Base-by-base conservation (phyloP, 2,329 filamentous ascomycete species). In the Hypoxylon sp. region DNA sequence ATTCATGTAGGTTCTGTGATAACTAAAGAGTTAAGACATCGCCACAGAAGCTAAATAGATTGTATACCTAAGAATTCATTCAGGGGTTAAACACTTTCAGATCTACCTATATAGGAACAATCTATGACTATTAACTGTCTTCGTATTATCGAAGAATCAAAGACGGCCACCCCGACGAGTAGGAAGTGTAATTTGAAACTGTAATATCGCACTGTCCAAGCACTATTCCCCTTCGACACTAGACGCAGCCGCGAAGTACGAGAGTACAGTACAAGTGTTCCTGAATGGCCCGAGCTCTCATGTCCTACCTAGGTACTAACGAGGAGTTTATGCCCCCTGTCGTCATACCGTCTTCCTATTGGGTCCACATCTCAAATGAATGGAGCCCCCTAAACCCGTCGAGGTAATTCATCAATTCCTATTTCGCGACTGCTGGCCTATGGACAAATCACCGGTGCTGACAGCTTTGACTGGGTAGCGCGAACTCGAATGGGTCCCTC, bases 341-440 rank as follows among this genome's bases (percentile, higher is more conserved):
- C 23, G 19, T 10, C 19, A 25, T 43, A 11, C 5, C 32, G 19
- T 14, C 11, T 60, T 53, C 41, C 55, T 30, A 70, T 68, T 70
- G 68, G 68, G 28, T 52, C 13, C 19, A 49, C 32, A 32, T 7
- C 19, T 25, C 7, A 14, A 23, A 63, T 23, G 60, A 65, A 68
- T 58, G 65, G 71, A 30, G 30, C 45, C 2, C 51, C 5, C 63
- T 68, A 64, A 61, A 23, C 70, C 53, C 10, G 3, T 63, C 59
- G 59, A 48, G 55, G 62, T 63, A 66, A 72, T 69, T 67, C 64
- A 62, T 62, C 68, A 68, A 68, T 70, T 65, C 65, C 65, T 62
- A 67, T 66, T 67, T 70, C 65, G 68, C 68, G 64, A 61, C 53
- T 67, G 64, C 55, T 62, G n/a, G 38, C 9, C 38, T 25, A 19